A percentile compares a stretch with the other conserved stretches of the same genome.
Evolutionary conservation across 2,329 filamentous ascomycete species (phyloP).

Genomic region (Conoideocrella luteorostrata): DNA sequence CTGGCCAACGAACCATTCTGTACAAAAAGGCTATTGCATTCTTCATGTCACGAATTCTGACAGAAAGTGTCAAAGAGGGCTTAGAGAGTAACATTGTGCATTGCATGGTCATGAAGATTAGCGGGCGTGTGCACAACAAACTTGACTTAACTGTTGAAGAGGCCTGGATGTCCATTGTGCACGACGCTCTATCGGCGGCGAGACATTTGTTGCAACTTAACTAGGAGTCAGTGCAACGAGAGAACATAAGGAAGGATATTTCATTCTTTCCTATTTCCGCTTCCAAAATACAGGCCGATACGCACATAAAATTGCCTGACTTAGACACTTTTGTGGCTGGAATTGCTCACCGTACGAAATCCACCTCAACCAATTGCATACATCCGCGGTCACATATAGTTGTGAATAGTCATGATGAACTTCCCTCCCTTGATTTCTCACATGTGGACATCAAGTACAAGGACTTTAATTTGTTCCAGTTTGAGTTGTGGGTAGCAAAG

Average conservation of each 20-base stretch:
- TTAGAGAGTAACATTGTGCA: slow-evolving; percentile 24
- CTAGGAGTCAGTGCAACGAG: no score
- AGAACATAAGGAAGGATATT: no score
- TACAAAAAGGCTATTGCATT: slow-evolving; percentile 49
- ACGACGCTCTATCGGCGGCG: no score
- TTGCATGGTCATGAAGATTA: slow-evolving; percentile 38
- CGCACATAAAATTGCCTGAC: background rate
- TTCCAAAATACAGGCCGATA: background rate
- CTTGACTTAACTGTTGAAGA: slow-evolving; percentile 16
- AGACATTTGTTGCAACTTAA: no score
- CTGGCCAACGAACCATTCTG: slow-evolving; percentile 16
- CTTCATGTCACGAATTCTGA: slow-evolving; percentile 33
- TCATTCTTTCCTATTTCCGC: background rate
- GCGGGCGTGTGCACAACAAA: slow-evolving; percentile 35
- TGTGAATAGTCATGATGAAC: no score
- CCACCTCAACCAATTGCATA: background rate
- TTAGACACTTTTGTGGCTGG: background rate
- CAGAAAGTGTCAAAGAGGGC: slow-evolving; percentile 10
- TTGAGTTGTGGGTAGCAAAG: slow-evolving; percentile 44
- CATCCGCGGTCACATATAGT: background rate
- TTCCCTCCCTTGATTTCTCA: no score
- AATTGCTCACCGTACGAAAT: background rate
- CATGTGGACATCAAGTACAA: background rate
- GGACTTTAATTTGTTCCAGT: slow-evolving; percentile 22
- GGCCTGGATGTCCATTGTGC: slow-evolving; percentile 10